phyloP scores from a whole-genome alignment of 2,329 filamentous ascomycete species.

The Lachnellula suecica region DNA sequence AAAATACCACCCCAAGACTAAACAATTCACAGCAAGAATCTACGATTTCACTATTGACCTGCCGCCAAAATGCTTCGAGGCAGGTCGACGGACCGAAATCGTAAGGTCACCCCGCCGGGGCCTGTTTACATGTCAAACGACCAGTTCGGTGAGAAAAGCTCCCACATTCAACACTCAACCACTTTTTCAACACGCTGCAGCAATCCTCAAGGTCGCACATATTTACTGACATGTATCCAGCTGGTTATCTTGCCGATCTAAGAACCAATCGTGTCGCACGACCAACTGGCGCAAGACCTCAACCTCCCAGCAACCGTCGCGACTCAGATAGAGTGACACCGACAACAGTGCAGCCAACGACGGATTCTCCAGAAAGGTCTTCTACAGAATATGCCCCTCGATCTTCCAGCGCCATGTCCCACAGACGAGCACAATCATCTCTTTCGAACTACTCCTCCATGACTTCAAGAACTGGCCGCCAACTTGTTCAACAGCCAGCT shows the following conservation, averaged over 20 bases:
- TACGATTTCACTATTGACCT: background rate
- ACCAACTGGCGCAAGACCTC: slow-evolving; percentile 70
- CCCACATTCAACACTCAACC: background rate
- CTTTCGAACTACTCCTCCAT: slow-evolving; percentile 30
- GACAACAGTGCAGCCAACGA: slow-evolving; percentile 2
- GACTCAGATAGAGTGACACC: slow-evolving; percentile 40
- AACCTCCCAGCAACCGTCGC: slow-evolving; percentile 41
- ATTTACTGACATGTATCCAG: slow-evolving; percentile 44
- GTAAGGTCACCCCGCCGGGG: slow-evolving; percentile 60
- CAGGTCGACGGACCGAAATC: slow-evolving; percentile 34
- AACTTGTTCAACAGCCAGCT: slow-evolving; percentile 24
- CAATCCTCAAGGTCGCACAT: no score
- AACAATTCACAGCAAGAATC: background rate
- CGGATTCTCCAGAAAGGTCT: slow-evolving; percentile 7
- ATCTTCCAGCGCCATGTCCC: slow-evolving; percentile 28
- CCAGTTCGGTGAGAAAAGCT: slow-evolving; percentile 56
- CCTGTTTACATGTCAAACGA: slow-evolving; percentile 66
- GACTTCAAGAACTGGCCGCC: slow-evolving; percentile 29
- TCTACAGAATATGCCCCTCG: slow-evolving; percentile 21
- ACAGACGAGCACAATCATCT: slow-evolving; percentile 28
- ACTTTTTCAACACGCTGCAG: no score
- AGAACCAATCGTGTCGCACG: slow-evolving; percentile 66
- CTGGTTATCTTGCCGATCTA: slow-evolving; percentile 68
- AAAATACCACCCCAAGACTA: background rate
- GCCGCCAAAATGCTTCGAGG: slow-evolving; percentile 28